Percentiles rank a stretch among this genome's conserved stretches.
These are phyloP conservation scores for Ceratocystis variospora DNA, from an alignment of 2,329 filamentous ascomycete genomes.

Conservation along the genomic window DNA sequence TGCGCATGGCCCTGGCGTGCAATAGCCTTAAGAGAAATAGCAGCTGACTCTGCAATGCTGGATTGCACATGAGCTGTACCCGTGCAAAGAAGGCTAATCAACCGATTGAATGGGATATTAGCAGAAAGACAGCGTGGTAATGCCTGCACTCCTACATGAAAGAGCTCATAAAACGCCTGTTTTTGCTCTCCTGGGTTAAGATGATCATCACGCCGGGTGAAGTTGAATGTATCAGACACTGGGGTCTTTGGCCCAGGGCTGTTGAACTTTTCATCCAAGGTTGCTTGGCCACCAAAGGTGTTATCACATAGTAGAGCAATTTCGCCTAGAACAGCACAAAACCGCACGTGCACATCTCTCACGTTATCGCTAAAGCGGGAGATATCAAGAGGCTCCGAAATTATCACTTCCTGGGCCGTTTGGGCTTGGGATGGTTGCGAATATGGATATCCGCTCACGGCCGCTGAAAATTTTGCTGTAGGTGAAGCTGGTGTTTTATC, in stretches of 20 bases:
- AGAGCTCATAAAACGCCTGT: conserved; percentile 85
- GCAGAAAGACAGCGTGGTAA: conserved; percentile 84
- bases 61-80: conserved; percentile 90
- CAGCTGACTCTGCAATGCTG: conserved; percentile 84
- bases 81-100: conserved; percentile 91
- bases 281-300: conserved; percentile 89
- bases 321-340: conserved; percentile 89
- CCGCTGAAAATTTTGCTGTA: conserved; percentile 27
- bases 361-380: conserved; percentile 63
- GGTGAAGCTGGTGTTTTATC: conserved; percentile 40
- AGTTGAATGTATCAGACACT: conserved; percentile 86
- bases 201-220: conserved; percentile 68
- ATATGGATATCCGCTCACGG: conserved; percentile 20
- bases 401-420: conserved; percentile 39
- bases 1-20: conserved; percentile 86
- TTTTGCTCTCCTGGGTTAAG: conserved; percentile 64
- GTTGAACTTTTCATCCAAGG: conserved; percentile 87
- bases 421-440: conserved; percentile 21
- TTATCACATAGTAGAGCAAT: conserved; percentile 96
- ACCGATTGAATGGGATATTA: conserved; percentile 79
- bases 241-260: conserved; percentile 79
- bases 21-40: conserved; percentile 87
- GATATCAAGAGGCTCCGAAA: conserved; percentile 28
- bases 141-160: conserved; percentile 91
- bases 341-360: conserved; percentile 74